Evolutionary conservation across 768 basidiomycete genomes (phyloP).

Genomic region (Pleurotus ostreatus): DNA sequence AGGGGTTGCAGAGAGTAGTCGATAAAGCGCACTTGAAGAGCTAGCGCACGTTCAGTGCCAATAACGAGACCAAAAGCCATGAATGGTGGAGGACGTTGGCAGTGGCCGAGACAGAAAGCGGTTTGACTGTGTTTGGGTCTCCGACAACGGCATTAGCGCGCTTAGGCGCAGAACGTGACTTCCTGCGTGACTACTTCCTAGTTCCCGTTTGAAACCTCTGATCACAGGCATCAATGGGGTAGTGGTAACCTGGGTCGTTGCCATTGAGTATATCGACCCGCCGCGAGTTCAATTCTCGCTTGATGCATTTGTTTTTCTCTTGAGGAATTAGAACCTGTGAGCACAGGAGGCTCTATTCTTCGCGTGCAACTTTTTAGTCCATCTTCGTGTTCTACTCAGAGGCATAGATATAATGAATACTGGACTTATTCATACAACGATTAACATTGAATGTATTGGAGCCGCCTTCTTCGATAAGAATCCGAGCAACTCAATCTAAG

Average conservation of each 20-base stretch:
- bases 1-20: not conserved
- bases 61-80: slow-evolving; percentile 76
- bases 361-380: too few species aligned
- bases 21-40: slow-evolving; percentile 54
- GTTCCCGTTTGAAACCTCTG: not conserved
- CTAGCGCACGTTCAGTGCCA: slow-evolving; percentile 70
- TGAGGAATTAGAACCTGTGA: too few species aligned
- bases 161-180: not conserved
- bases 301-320: not conserved
- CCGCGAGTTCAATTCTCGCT: slow-evolving; percentile 10
- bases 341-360: too few species aligned
- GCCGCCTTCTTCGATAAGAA: not conserved
- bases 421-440: too few species aligned
- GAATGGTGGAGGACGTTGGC: slow-evolving; percentile 61
- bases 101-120: slow-evolving; percentile 1
- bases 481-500: not conserved
- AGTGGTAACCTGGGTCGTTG: slow-evolving; percentile 15
- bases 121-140: slow-evolving; percentile 4
- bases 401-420: too few species aligned
- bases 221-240: slow-evolving; percentile 11
- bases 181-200: not conserved
- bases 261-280: slow-evolving; percentile 7
- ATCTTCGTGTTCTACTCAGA: too few species aligned
- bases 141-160: not conserved
- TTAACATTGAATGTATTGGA: too few species aligned